phyloP scores from a whole-genome alignment of 805 yeast species.

The Kazachstania bromeliacearum region DNA sequence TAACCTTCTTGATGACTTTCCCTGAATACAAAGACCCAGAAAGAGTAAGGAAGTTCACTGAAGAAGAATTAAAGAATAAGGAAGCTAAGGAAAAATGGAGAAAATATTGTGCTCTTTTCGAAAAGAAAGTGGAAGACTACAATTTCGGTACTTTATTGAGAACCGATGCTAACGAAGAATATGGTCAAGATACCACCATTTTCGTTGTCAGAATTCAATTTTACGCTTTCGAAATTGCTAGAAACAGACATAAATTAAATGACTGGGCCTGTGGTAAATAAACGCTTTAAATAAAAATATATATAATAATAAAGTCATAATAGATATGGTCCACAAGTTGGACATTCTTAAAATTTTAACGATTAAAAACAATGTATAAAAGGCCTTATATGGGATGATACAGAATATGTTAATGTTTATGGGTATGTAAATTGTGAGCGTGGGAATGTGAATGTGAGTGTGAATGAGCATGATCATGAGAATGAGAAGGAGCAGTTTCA shows the following conservation, averaged over 20 bases:
- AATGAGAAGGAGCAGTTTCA: not conserved
- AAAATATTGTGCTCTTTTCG: slow-evolving; percentile 70
- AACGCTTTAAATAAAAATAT: not conserved
- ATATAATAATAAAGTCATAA: not conserved
- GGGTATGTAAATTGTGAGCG: slow-evolving; percentile 11
- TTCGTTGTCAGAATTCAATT: slow-evolving; percentile 91
- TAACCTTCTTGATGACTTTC: slow-evolving; percentile 54
- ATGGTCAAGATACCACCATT: slow-evolving; percentile 73
- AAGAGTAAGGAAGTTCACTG: slow-evolving; percentile 49
- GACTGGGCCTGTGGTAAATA: slow-evolving; percentile 58
- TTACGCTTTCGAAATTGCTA: slow-evolving; percentile 86
- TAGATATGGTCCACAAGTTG: not conserved
- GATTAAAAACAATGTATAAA: not conserved
- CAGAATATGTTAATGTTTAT: slow-evolving; percentile 1
- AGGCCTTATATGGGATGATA: not conserved
- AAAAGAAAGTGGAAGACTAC: slow-evolving; percentile 72
- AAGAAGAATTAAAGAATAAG: slow-evolving; percentile 72
- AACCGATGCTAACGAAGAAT: slow-evolving; percentile 60
- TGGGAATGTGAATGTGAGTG: slow-evolving; percentile 4
- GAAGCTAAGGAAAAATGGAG: slow-evolving; percentile 89
- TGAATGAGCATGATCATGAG: slow-evolving; percentile 5
- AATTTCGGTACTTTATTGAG: slow-evolving; percentile 93
- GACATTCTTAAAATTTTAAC: not conserved
- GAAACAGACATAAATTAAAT: slow-evolving; percentile 83
- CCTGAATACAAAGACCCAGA: slow-evolving; percentile 75